Conservation (phyloP, 805 yeast genomes). For the Teunomyces panamensis region DNA sequence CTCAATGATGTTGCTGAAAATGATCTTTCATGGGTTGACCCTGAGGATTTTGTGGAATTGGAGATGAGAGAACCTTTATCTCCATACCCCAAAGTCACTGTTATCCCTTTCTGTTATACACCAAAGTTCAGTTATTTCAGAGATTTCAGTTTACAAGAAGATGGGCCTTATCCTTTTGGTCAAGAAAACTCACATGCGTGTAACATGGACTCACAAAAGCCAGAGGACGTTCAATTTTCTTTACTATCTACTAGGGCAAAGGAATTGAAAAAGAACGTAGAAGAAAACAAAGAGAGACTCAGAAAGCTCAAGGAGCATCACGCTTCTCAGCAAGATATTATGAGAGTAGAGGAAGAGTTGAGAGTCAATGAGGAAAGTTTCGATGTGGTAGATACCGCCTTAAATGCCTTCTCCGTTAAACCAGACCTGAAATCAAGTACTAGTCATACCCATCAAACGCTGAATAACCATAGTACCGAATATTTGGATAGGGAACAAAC, state of each 20-base stretch:
- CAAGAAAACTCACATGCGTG: constrained; percentile 65
- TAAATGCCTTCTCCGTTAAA: constrained; percentile 14
- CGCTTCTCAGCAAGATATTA: neutral
- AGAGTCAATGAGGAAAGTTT: constrained; percentile 19
- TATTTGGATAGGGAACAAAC: constrained; percentile 11
- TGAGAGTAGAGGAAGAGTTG: constrained; percentile 19
- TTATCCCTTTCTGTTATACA: constrained; percentile 47
- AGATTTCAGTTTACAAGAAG: constrained; percentile 44
- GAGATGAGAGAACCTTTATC: constrained; percentile 46
- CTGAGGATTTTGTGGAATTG: constrained; percentile 72
- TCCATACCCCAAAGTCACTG: constrained; percentile 41
- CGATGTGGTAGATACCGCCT: constrained; percentile 22
- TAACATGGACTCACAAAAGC: constrained; percentile 49
- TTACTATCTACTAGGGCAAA: constrained; percentile 31
- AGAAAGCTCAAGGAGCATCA: constrained; percentile 7
- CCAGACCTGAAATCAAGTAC: neutral
- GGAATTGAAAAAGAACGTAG: constrained; percentile 13
- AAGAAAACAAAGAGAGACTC: constrained; percentile 11
- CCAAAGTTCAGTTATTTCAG: constrained; percentile 63
- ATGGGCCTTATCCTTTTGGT: constrained; percentile 58
- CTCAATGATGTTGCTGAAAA: constrained; percentile 23
- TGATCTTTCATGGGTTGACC: constrained; percentile 63
- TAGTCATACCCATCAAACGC: neutral
- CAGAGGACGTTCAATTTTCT: constrained; percentile 52
- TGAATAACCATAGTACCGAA: constrained; percentile 3